Evolutionary conservation across 2,329 filamentous ascomycete species (phyloP), one percentile per base, ranked within the genome.

Genomic region (Pseudogymnoascus sp.): DNA sequence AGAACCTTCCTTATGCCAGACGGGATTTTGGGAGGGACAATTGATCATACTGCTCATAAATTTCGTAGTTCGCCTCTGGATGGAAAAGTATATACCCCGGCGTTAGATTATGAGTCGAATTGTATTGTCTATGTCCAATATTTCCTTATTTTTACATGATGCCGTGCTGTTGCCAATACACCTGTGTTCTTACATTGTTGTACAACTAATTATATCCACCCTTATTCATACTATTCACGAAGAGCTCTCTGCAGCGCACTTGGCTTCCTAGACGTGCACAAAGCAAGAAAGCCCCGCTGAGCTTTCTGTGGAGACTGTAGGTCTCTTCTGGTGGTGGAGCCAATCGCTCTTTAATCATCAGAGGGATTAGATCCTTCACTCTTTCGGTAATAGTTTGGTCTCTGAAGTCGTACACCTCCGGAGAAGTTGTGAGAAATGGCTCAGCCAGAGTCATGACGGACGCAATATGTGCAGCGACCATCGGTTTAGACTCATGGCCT

Each of bases 361-460:
- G 78, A 14, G 94, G 94, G 66, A 99, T 97, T 60, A 96, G 80
- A 3, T 79, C 82, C 69, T 92, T 86, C 62, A 99, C 93, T 47
- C 95, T 82, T 70, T 97, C 92, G 1, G 94, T 99, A 67, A 99
- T 97, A 1, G 93, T 99, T 78, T 99, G 94, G 70, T 93, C 85
- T 63, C 83, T 79, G 74, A 99, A 99, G 72, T 99, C 91, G 73
- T 99, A 99, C 0, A 95, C 75, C 58, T 89, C 87, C 0, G 91
- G 90, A 0, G 91, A 90, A 0, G 78, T 81, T 3, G 79, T 79
- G 67, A 88, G 78, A 75, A 97, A 99, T 0, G 94, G 94, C 73
- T 99, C 94, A 0, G 93, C 92, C 1, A 99, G 83, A 0, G 92
- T 96, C 54, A 96, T 77, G 28, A 99, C 87, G 0, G 89, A 94